Percentiles rank a stretch among this genome's conserved stretches.
These are phyloP conservation scores for Meyerozyma smithsonii DNA, from an alignment of 1,139 yeast genomes.

Conservation along the genomic window DNA sequence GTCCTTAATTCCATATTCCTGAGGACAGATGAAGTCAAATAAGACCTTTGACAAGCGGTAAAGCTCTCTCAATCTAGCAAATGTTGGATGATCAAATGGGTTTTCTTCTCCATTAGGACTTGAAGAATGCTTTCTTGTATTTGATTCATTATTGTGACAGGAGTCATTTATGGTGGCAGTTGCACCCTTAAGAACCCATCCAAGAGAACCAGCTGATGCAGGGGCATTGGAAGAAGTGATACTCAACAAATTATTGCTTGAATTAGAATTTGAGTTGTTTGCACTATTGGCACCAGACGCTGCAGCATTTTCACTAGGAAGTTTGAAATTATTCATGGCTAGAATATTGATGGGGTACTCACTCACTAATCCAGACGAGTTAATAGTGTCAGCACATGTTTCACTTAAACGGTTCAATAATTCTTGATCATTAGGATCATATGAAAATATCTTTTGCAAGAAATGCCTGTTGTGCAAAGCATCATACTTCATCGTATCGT, in stretches of 20 bases:
- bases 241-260: constrained; percentile 27
- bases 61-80: constrained; percentile 77
- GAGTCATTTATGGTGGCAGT: constrained; percentile 21
- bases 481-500: constrained; percentile 98
- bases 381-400: constrained; percentile 49
- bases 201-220: constrained; percentile 62
- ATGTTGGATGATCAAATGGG: constrained; percentile 80
- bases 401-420: constrained; percentile 32
- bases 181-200: constrained; percentile 67
- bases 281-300: constrained; percentile 9
- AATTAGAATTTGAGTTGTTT: constrained; percentile 10
- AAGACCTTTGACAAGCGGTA: constrained; percentile 87
- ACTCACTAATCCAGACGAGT: constrained; percentile 61
- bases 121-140: constrained; percentile 12
- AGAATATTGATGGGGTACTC: constrained; percentile 76
- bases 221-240: constrained; percentile 24
- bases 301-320: constrained; percentile 29
- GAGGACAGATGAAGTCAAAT: constrained; percentile 97
- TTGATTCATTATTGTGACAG: constrained; percentile 19
- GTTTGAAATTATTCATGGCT: constrained; percentile 72
- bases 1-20: constrained; percentile 95
- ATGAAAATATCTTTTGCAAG: constrained; percentile 75
- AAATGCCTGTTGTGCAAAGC: constrained; percentile 93
- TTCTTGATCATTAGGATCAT: constrained; percentile 52
- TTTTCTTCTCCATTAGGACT: constrained; percentile 28